phyloP scores from a whole-genome alignment of 257 asterid genomes.

The Ocimum tenuiflorum region DNA sequence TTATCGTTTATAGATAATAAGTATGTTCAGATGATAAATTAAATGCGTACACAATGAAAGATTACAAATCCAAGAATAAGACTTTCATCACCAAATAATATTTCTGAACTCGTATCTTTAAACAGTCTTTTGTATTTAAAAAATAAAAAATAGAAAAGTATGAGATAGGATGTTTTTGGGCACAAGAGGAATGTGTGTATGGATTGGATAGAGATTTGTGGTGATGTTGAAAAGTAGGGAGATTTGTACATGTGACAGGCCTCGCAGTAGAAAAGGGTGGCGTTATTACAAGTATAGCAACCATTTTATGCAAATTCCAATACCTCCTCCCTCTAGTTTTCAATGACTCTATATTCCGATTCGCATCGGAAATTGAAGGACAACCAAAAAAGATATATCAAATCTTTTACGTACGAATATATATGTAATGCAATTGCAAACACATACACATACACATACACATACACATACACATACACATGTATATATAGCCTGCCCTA shows the following conservation, averaged over 20 bases:
- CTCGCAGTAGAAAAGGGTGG: neutral
- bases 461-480: neutral
- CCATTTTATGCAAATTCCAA: neutral
- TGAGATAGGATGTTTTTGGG: too few species aligned
- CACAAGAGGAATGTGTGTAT: neutral
- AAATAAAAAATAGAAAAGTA: too few species aligned
- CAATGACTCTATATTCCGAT: slow-evolving; percentile 14
- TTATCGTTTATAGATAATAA: too few species aligned
- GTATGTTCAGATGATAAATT: too few species aligned
- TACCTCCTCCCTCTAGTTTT: slow-evolving; percentile 2
- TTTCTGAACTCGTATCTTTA: too few species aligned
- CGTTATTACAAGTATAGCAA: neutral
- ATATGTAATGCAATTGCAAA: neutral
- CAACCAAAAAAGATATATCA: neutral
- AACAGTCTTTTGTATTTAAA: too few species aligned
- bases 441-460: neutral
- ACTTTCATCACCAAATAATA: too few species aligned
- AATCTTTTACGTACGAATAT: slow-evolving; percentile 1
- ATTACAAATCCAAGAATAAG: too few species aligned
- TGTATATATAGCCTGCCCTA: neutral
- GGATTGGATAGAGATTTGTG: neutral
- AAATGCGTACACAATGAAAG: too few species aligned
- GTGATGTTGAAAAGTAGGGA: neutral
- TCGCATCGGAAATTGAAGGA: slow-evolving; percentile 15
- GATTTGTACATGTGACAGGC: neutral